Evolutionary conservation across 1,284 basidiomycete genomes (phyloP), one percentile per base, ranked within the genome.

Genomic region (Vanrija sp.): DNA sequence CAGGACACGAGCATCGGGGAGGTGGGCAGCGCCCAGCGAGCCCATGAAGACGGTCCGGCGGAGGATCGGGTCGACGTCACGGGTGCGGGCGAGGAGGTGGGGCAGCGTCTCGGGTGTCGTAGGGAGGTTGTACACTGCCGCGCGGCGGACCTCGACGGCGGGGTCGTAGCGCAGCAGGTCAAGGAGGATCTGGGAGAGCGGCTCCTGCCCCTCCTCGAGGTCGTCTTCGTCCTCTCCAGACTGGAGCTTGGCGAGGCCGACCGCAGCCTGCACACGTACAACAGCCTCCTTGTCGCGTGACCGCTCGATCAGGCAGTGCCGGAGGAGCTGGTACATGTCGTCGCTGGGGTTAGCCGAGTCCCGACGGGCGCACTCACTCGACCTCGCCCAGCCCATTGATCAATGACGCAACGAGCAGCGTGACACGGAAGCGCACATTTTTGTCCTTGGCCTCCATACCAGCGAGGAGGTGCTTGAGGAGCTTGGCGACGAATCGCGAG

Each of bases 371-470:
- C 3, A 82, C 87, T 63, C 70, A 88, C 91, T 93, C 90, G 43
- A 94, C 83, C 77, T 91, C 88, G 10, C 88, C 88, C 1, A 94
- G 78, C 58, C 86, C 84, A 5, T 85, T 81, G 48, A 94, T 86
- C 78, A 91, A 85, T 63, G 89, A 86, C 0, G 87, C 85, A n/a
- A 90, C 82, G 38, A 89, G 77, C 55, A 89, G 86, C 0, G 90
- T 83, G 57, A 86, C 87, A 18, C 93, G 83, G 66, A 87, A 91
- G 12, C 93, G 83, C 23, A 90, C 86, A 52, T 83, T 83, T 79
- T 95, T 97, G 80, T 94, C 88, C 75, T 95, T 97, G 3, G 93
- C 89, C 12, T 82, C 74, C 74, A 93, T 93, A 0, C 93, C 93
- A 57, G 84, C 83, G 51, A 94, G 78, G 23, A 96, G 81, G 78